Evolutionary conservation across 331 rosid species (phyloP).

Genomic region (Pyrus hybrid): DNA sequence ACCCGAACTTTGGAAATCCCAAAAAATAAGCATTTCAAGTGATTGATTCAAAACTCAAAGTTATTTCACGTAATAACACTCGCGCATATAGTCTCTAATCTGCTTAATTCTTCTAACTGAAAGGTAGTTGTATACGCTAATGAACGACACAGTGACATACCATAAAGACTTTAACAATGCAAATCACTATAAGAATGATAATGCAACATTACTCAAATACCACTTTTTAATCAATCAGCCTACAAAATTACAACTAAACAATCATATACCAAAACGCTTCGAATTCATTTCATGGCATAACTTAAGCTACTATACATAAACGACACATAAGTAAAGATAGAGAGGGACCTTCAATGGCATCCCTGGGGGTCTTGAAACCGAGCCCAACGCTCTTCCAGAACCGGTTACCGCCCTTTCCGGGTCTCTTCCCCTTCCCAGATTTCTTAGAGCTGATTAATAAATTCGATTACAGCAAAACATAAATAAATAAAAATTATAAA

Average conservation of each 20-base stretch:
- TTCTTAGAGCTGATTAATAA: constrained; percentile 26
- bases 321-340: neutral
- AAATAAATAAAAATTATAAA: neutral
- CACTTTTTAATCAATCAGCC: neutral
- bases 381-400: constrained; percentile 35
- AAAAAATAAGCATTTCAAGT: neutral
- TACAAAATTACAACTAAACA: neutral
- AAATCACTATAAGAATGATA: neutral
- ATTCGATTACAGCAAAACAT: neutral
- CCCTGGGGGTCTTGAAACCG: constrained; percentile 38
- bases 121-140: neutral
- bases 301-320: neutral
- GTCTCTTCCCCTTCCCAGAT: constrained; percentile 26
- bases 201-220: neutral
- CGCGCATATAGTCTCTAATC: neutral
- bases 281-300: neutral
- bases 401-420: constrained; percentile 38
- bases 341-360: constrained; percentile 26
- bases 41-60: neutral
- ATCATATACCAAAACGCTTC: neutral
- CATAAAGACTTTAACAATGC: neutral
- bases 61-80: neutral
- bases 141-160: neutral
- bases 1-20: neutral
- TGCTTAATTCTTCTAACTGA: neutral